These are phyloP conservation scores for Tranzscheliella williamsii DNA, from an alignment of 1,284 basidiomycete genomes.

Conservation along the genomic window DNA sequence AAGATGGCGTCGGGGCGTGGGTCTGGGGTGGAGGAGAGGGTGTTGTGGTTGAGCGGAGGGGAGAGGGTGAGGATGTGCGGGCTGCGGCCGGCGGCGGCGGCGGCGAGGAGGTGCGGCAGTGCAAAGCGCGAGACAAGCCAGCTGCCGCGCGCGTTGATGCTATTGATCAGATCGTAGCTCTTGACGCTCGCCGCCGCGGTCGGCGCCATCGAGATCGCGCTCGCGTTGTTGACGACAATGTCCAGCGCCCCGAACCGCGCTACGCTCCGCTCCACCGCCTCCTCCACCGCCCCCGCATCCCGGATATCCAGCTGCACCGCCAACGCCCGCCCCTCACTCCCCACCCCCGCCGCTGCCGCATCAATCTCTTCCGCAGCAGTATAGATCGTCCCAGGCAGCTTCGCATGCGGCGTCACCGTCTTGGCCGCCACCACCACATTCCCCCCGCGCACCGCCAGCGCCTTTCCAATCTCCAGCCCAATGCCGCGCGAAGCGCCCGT, in stretches of 20 bases:
- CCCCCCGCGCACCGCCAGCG: constrained; percentile 42
- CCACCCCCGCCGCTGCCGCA: constrained; percentile 17
- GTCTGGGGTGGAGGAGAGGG: constrained; percentile 38
- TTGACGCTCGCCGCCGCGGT: constrained; percentile 45
- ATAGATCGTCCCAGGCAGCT: constrained; percentile 59
- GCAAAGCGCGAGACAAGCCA: constrained; percentile 54
- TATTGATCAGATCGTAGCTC: constrained; percentile 38
- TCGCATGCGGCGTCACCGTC: constrained; percentile 34
- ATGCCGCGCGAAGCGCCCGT: constrained; percentile 53
- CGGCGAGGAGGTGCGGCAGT: constrained; percentile 51
- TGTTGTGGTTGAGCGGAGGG: constrained; percentile 46
- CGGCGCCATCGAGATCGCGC: constrained; percentile 53
- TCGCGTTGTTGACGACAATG: constrained; percentile 59
- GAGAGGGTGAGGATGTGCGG: constrained; percentile 59
- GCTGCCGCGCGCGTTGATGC: constrained; percentile 55
- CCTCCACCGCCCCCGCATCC: constrained; percentile 41
- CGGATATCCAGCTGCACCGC: constrained; percentile 59
- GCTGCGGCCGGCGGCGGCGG: constrained; percentile 27
- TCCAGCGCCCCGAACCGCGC: constrained; percentile 54
- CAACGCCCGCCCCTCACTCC: constrained; percentile 27
- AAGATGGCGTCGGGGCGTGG: constrained; percentile 14
- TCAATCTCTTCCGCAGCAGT: constrained; percentile 57
- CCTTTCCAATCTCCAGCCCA: constrained; percentile 48
- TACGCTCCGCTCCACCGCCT: constrained; percentile 39
- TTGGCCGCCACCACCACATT: constrained; percentile 56